These are phyloP conservation scores for Chrysophaeum taylorii DNA, from an alignment of 352 stramenopile species.

Conservation along the genomic window DNA sequence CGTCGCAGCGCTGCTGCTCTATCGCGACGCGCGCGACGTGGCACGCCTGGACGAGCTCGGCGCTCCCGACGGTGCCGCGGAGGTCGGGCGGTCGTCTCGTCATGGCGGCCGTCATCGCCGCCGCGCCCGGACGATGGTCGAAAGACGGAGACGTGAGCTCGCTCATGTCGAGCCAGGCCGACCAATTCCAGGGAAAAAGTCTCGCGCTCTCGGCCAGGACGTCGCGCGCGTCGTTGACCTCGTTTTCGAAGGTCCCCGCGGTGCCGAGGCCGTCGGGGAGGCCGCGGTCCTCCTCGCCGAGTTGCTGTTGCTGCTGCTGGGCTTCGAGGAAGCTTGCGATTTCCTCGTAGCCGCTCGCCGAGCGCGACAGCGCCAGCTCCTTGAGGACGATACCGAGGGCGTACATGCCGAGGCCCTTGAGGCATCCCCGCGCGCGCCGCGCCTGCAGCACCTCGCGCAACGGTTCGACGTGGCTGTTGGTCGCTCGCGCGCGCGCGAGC, in stretches of 20 bases:
- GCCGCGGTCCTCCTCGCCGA: background rate
- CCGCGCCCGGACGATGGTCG: background rate
- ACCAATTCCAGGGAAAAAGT: conserved; percentile 78
- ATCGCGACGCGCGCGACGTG: conserved; percentile 43
- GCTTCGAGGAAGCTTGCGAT: background rate
- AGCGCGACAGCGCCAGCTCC: conserved; percentile 18
- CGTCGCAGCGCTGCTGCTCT: conserved; percentile 33
- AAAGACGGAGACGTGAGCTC: conserved; percentile 29
- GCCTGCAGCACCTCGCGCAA: conserved; percentile 41
- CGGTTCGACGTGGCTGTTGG: conserved; percentile 43
- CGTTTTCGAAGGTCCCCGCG: background rate
- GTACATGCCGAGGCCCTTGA: conserved; percentile 57
- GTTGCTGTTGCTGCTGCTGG: background rate
- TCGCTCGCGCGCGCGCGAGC: conserved; percentile 33
- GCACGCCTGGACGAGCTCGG: background rate
- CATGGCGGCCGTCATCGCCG: background rate
- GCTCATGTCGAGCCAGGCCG: conserved; percentile 87
- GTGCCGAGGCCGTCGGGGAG: background rate
- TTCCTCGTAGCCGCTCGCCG: conserved; percentile 9
- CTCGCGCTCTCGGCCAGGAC: conserved; percentile 42
- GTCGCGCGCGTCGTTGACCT: conserved; percentile 26
- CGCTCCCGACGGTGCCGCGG: background rate
- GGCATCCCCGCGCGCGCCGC: conserved; percentile 23
- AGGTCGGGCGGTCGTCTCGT: background rate
- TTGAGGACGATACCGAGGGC: conserved; percentile 55